Base-by-base conservation (phyloP, 163 green algal genomes). In the Chlorella variabilis region DNA sequence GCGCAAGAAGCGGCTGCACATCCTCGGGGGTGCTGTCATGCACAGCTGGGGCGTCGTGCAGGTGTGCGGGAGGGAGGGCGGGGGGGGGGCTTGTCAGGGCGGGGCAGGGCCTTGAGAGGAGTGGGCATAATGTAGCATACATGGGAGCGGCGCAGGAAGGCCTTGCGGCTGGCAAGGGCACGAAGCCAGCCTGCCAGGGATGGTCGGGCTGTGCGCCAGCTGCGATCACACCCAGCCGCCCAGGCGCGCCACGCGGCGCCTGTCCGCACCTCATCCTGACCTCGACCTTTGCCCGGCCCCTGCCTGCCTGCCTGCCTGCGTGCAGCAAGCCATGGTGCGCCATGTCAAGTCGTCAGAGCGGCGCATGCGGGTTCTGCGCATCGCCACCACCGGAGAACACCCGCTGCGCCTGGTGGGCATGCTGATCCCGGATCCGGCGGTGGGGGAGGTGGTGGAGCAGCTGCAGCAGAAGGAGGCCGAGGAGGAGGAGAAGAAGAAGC, bases 1-100 rank as follows among this genome's bases (percentile, higher is more conserved):
- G 34, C 75, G 81, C 23, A 83, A 75, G n/a, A 56, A 59, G 45
- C n/a, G 29, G 54, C 38, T 85, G 27, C 80, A 85, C 54, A 54
- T 91, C 11, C 48, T 91, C 34, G 81, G 77, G 23, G 85, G 87
- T 13, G 85, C 86, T 17, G 85, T 90, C 34, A 84, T 91, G 85
- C 85, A 67, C 17, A 65, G 87, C 73, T 91, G 87, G 87, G 66
- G 70, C 23, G 76, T 71, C 42, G 85, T 91, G 70, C 63, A 85
- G 65, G 76, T 82, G 76, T 2, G 76, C 18, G 23, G 23, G 54
- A 63, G 54, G 54, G 45, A 41, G 31, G 45, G 29, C 20, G 45
- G 29, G 66, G 25, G 5, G 66, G 21, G 5, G 25, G 25, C 11
- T 36, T 42, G 36, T 3, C 4, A 42, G 61, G 31, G 4, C 15